Conservation (phyloP, 306 rosid genomes). For the Vigna angularis region DNA sequence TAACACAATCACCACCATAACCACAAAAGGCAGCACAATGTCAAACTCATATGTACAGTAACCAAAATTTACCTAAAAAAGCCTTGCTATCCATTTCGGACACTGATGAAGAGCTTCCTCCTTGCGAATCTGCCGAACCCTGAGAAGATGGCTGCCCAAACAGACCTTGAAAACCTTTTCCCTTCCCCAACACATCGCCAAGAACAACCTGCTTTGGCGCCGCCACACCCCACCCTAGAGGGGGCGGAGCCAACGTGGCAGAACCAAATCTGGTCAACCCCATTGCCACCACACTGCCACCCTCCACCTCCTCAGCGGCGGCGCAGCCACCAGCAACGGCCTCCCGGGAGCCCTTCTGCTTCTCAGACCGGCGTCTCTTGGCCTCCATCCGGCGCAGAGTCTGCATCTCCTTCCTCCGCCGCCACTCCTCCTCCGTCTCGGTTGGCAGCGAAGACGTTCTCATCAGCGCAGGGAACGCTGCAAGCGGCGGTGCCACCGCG, state of each 20-base stretch:
- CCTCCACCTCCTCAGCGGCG: slow-evolving; percentile 56
- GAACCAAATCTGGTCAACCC: slow-evolving; percentile 48
- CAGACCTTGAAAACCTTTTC: slow-evolving; percentile 56
- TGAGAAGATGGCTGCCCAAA: slow-evolving; percentile 63
- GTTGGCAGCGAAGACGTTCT: slow-evolving; percentile 86
- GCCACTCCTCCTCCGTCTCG: slow-evolving; percentile 94
- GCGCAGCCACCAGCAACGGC: neutral
- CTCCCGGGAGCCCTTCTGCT: slow-evolving; percentile 68
- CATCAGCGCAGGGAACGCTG: slow-evolving; percentile 48
- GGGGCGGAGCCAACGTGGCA: slow-evolving; percentile 35
- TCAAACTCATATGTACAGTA: neutral
- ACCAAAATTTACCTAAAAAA: slow-evolving; percentile 59
- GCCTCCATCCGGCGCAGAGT: slow-evolving; percentile 89
- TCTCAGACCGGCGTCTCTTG: slow-evolving; percentile 84
- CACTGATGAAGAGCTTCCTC: slow-evolving; percentile 83
- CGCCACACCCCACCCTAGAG: slow-evolving; percentile 54
- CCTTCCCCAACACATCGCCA: slow-evolving; percentile 53
- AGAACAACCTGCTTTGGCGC: slow-evolving; percentile 56
- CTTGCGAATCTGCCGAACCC: slow-evolving; percentile 77
- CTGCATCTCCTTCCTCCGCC: slow-evolving; percentile 96
- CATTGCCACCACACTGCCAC: slow-evolving; percentile 29
- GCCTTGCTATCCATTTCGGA: slow-evolving; percentile 85
- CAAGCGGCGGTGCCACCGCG: slow-evolving; percentile 43
- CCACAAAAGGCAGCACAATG: neutral
- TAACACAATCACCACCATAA: slow-evolving; percentile 19